Percentiles rank a stretch among this genome's conserved stretches.
These are phyloP conservation scores for Metarhizium sp. DNA, from an alignment of 2,329 filamentous ascomycete genomes.

Conservation along the genomic window DNA sequence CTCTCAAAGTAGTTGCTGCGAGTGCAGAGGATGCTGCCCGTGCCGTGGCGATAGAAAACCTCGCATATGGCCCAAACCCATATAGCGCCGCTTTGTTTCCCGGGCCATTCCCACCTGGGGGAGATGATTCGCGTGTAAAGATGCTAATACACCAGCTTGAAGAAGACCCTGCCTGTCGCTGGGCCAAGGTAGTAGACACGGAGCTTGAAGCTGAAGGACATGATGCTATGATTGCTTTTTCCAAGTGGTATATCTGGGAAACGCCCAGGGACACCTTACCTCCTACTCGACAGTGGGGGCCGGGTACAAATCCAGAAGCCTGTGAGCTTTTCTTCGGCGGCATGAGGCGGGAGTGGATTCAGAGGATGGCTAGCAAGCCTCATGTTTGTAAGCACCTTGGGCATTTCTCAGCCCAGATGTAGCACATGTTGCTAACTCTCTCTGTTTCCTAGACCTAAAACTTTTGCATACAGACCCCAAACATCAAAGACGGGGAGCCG, in stretches of 20 bases:
- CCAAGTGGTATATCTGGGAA: conserved; percentile 25
- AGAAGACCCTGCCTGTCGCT: conserved; percentile 19
- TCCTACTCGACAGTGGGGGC: conserved; percentile 16
- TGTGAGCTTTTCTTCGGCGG: conserved; percentile 21
- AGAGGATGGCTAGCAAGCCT: conserved; percentile 20
- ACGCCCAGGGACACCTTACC: conserved; percentile 13
- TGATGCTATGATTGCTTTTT: conserved; percentile 23
- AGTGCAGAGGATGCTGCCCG: conserved; percentile 25
- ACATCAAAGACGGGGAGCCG: conserved; percentile 26
- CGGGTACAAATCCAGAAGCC: conserved; percentile 23
- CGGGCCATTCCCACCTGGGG: conserved; percentile 12
- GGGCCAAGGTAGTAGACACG: conserved; percentile 27
- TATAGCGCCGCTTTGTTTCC: conserved; percentile 24
- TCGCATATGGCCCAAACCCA: conserved; percentile 24
- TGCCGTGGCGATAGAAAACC: conserved; percentile 25
- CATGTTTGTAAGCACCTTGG: conserved; percentile 23
- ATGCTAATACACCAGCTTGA: conserved; percentile 13
- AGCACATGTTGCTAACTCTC: background rate
- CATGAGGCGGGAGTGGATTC: conserved; percentile 20
- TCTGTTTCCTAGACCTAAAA: conserved; percentile 21
- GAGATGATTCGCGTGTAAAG: conserved; percentile 11
- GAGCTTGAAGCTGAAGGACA: conserved; percentile 16
- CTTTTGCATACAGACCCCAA: conserved; percentile 27
- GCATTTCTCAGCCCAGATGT: background rate
- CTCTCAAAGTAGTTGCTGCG: conserved; percentile 25